Evolutionary conservation across 2,329 filamentous ascomycete species (phyloP).

Genomic region (Phoma sp.): DNA sequence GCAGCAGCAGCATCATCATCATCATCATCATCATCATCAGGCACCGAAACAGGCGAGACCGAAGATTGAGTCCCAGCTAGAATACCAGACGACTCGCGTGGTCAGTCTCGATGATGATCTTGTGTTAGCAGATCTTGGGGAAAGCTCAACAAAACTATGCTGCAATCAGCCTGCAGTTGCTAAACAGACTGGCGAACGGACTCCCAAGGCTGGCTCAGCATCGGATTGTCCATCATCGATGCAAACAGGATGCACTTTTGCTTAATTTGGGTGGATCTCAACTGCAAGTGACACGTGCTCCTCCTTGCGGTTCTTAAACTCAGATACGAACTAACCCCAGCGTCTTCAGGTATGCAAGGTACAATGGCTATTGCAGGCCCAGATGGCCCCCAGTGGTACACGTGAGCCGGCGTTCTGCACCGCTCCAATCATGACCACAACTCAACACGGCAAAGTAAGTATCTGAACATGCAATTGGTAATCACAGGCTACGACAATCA

Average conservation of each 20-base stretch:
- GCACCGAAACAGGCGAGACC: not conserved
- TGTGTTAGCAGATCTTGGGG: not conserved
- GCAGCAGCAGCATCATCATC: not conserved
- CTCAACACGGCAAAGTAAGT: no score
- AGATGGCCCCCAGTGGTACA: no score
- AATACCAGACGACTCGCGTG: not conserved
- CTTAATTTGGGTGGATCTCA: not conserved
- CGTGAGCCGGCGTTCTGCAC: no score
- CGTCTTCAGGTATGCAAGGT: no score
- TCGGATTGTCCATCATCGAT: conserved; percentile 2
- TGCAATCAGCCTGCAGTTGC: not conserved
- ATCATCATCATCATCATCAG: not conserved
- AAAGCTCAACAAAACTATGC: not conserved
- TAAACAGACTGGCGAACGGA: not conserved
- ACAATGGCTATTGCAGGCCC: no score
- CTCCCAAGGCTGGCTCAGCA: not conserved
- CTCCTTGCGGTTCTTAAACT: not conserved
- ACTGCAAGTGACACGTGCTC: not conserved
- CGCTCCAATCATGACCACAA: no score
- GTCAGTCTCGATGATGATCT: not conserved
- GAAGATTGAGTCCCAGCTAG: not conserved
- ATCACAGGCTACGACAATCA: no score
- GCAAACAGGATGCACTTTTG: conserved; percentile 1
- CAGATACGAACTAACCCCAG: no score
- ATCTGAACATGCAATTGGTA: no score